Evolutionary conservation across 192 early-diverging fungal species (phyloP).

Genomic region (Chytriomyces sp.): DNA sequence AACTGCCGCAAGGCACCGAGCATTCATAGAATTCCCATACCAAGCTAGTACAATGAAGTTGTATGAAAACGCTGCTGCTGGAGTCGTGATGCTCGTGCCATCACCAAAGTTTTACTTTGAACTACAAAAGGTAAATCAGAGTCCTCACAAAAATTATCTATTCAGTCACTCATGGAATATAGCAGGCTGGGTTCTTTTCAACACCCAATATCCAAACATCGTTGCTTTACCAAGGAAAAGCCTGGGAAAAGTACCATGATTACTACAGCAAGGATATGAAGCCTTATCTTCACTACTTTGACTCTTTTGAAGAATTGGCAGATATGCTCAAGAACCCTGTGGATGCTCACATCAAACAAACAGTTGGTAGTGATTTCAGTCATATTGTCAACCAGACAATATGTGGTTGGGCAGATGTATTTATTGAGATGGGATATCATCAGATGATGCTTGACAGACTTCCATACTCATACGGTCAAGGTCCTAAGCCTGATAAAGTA

Average conservation of each 20-base stretch:
- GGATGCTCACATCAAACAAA: neutral
- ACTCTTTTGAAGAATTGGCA: neutral
- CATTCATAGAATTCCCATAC: conserved; percentile 15
- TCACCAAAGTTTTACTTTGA: neutral
- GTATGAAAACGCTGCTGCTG: conserved; percentile 7
- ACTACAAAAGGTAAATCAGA: neutral
- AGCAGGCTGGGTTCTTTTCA: no score
- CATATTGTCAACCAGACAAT: neutral
- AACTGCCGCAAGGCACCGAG: neutral
- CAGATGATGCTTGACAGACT: conserved; percentile 2
- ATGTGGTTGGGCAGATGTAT: neutral
- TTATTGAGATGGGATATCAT: neutral
- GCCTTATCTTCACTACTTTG: neutral
- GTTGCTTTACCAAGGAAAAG: neutral
- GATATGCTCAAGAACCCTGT: neutral
- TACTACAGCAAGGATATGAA: conserved; percentile 1
- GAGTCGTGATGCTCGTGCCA: conserved; percentile 5
- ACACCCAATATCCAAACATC: neutral
- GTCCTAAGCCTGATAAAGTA: neutral
- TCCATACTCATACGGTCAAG: neutral
- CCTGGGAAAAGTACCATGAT: neutral
- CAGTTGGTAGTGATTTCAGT: neutral
- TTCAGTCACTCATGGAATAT: no score
- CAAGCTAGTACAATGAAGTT: conserved; percentile 17
- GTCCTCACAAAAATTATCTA: neutral